Evolutionary conservation across 2,329 filamentous ascomycete genomes (phyloP).

Genomic region (Colletotrichum paranaense): DNA sequence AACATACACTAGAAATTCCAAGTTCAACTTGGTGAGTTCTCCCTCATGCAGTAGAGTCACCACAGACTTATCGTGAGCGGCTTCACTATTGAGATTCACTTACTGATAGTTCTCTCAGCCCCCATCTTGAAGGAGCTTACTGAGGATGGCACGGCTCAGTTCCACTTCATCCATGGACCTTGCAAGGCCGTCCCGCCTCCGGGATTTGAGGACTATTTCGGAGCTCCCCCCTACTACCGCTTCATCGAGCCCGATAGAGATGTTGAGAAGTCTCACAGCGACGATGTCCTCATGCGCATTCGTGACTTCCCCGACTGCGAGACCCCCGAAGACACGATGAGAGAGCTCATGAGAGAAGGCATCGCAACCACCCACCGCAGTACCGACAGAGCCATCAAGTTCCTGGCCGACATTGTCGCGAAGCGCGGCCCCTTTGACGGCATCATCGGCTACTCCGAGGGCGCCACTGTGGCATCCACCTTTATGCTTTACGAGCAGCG

Average conservation of each 20-base stretch:
- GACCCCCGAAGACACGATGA: slow-evolving; percentile 66
- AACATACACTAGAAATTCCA: slow-evolving; percentile 60
- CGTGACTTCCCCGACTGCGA: slow-evolving; percentile 64
- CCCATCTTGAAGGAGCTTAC: slow-evolving; percentile 61
- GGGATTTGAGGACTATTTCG: slow-evolving; percentile 69
- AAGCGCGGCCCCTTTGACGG: slow-evolving; percentile 60
- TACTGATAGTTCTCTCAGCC: slow-evolving; percentile 46
- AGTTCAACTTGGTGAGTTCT: slow-evolving; percentile 59
- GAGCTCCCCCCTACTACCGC: slow-evolving; percentile 64
- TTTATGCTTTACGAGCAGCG: slow-evolving; percentile 62
- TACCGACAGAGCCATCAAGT: slow-evolving; percentile 54
- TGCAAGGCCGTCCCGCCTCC: slow-evolving; percentile 61
- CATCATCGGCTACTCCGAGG: slow-evolving; percentile 71
- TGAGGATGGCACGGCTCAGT: slow-evolving; percentile 57
- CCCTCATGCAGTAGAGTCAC: slow-evolving; percentile 7
- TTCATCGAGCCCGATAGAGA: slow-evolving; percentile 64
- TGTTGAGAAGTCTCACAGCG: slow-evolving; percentile 53
- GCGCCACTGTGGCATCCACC: slow-evolving; percentile 65
- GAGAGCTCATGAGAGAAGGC: slow-evolving; percentile 57
- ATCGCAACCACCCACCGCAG: slow-evolving; percentile 50
- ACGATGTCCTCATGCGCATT: slow-evolving; percentile 62
- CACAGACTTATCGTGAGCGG: neutral
- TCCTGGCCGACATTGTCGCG: slow-evolving; percentile 57
- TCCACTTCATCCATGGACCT: slow-evolving; percentile 64
- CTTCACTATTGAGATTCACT: slow-evolving; percentile 3